These are phyloP conservation scores for Backusella macrospora DNA, from an alignment of 192 early-diverging fungal species.

Conservation along the genomic window DNA sequence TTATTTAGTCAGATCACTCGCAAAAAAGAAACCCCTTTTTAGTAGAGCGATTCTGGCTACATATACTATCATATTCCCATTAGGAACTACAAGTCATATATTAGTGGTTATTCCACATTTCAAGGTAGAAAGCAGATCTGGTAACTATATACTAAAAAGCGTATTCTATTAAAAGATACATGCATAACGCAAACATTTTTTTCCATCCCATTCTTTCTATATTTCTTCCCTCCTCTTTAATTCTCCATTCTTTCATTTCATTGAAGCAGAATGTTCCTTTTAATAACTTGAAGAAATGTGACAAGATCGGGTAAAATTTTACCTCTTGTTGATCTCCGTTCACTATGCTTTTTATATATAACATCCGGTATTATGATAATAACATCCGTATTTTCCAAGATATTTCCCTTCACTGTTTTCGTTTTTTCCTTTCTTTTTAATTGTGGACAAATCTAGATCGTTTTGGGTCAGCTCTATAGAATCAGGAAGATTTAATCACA, in stretches of 20 bases:
- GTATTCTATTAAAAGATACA: background rate
- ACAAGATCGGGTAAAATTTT: background rate
- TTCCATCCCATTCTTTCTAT: background rate
- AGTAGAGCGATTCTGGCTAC: background rate
- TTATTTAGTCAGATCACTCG: background rate
- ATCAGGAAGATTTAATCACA: background rate
- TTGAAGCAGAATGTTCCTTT: background rate
- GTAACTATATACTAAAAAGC: background rate
- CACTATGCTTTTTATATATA: background rate
- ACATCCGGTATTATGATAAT: background rate
- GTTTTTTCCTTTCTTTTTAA: background rate
- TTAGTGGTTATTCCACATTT: background rate
- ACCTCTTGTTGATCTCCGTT: background rate
- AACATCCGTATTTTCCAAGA: background rate
- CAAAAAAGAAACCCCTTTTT: background rate
- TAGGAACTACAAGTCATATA: background rate
- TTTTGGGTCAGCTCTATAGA: background rate
- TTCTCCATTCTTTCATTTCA: background rate
- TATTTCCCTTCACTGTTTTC: no score
- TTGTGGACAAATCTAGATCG: background rate
- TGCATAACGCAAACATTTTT: background rate
- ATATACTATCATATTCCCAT: background rate
- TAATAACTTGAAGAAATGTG: background rate
- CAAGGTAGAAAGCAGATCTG: background rate
- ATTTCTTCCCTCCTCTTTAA: background rate